Base-by-base conservation (phyloP, 768 basidiomycete species). In the Pleurotus djamor region DNA sequence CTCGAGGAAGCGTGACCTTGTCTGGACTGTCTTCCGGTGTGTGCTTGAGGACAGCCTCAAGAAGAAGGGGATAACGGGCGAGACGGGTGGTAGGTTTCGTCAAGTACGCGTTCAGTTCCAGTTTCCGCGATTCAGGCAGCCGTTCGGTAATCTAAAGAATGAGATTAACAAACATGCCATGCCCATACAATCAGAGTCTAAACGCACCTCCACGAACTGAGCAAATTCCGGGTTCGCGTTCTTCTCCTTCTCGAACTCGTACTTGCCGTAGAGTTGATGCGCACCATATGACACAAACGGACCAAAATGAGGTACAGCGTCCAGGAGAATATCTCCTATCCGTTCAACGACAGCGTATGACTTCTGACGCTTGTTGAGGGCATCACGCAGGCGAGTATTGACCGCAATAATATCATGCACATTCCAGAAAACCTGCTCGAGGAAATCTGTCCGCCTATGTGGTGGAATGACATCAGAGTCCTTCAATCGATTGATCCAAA, bases 201-300 rank as follows among this genome's bases (percentile, higher is more conserved):
- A 79, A 4, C 85, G 55, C 65, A 94, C 95, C 81, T 98, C 97
- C 34, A 98, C 97, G 71, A 98, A 99, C 60, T 86, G 85, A 55
- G 94, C 90, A 75, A 99, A 99, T 10, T 87, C 91, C 4, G 90
- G 84, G 74, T 99, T 99, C 52, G 87, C 83, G 58, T 83, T 87
- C 79, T 98, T 98, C 81, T 98, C 97, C 81, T 93, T 96, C 79
- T 99, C 97, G 71, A 99, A 98, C 75, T 98, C 96, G 70, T 94
- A 98, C 74, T 98, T 99, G 10, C 97, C 97, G 68, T 96, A 98
- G 59, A 98, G 77, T 72, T 99, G 97, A 69, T 98, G 96, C 7
- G 94, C 88, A 47, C 96, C 97, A 67, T 98, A 99, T 36, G 85
- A 86, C 50, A 98, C 95, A 67, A 98, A 99, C 1, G 97, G 97